Base-by-base conservation (phyloP, 306 rosid genomes). In the Acacia acuminata region DNA sequence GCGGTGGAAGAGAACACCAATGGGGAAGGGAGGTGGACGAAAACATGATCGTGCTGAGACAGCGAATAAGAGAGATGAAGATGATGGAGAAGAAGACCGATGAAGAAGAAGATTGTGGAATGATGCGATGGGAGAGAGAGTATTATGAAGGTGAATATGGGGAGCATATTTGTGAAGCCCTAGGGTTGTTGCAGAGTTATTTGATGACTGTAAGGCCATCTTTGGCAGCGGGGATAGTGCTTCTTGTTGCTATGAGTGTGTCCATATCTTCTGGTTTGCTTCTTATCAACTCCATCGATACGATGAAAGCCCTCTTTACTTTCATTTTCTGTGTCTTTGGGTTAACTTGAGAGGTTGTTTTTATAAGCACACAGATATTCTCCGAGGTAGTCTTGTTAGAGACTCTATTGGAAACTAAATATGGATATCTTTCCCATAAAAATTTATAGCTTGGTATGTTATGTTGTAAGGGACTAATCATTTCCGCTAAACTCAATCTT, bases 31-130 rank as follows among this genome's bases (percentile, higher is more conserved):
- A 34, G 5, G 87, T 86, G 53, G 89, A 86, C 38, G 85, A 82
- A 71, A 80, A 40, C 82, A 86, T 86, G 86, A 83, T 86, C 8
- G 79, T 70, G 77, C 80, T 86, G 1, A 72, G 82, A 3, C 19
- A 38, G 71, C 40, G 88, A 2, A 75, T 86, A 20, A 78, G 68
- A 47, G 86, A 86, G 69, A 82, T 82, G 86, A 82, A 86, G 86
- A 86, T 68, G 55, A 4, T 36, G 11, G 84, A 82, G 76, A 16
- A 50, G 2, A 5, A 16, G 20, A 16, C 16, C 4, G 68, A 3
- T 69, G 50, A 79, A 32, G 10, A 32, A 13, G 70, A 64, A 30
- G 42, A 14, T 5, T 17, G 6, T 2, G 42, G 42, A 30, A 34
- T 5, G 19, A 79, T 76, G 88, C 75, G 75, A 65, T 86, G 79